phyloP scores from a whole-genome alignment of 2,329 filamentous ascomycete genomes.

The Aspergillus oerlinghausenensis region DNA sequence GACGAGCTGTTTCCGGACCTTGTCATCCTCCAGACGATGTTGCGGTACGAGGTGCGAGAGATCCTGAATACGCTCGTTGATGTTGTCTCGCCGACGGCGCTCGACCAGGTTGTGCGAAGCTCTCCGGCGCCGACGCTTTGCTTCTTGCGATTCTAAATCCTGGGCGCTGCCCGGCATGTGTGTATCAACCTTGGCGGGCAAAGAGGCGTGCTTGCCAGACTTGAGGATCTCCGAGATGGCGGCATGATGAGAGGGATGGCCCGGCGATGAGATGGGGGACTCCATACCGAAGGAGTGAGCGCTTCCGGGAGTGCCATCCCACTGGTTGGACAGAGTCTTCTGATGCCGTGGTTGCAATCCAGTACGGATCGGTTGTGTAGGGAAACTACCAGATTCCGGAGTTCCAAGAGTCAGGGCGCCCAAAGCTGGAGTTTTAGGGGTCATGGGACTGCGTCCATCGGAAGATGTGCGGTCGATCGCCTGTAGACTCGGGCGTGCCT shows the following conservation, averaged over 20 bases:
- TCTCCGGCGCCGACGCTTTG: conserved; percentile 82
- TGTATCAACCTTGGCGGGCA: conserved; percentile 76
- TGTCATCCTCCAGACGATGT: conserved; percentile 93
- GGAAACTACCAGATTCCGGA: conserved; percentile 68
- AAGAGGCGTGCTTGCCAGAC: conserved; percentile 74
- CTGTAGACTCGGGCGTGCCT: conserved; percentile 58
- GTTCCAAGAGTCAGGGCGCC: conserved; percentile 67
- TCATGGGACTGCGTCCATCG: conserved; percentile 73
- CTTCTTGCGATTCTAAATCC: conserved; percentile 75
- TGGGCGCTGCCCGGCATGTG: conserved; percentile 38
- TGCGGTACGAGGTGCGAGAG: conserved; percentile 87
- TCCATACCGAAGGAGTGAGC: conserved; percentile 74
- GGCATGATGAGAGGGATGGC: conserved; percentile 51
- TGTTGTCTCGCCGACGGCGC: conserved; percentile 90
- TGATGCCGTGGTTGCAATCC: conserved; percentile 62
- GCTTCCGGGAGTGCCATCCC: conserved; percentile 82
- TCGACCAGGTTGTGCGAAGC: conserved; percentile 97
- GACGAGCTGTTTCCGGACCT: conserved; percentile 88
- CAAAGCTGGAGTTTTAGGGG: conserved; percentile 77
- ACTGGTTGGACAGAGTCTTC: conserved; percentile 81
- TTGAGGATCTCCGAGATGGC: conserved; percentile 88
- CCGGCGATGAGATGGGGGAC: conserved; percentile 81
- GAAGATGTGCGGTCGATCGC: conserved; percentile 69
- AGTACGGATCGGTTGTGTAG: conserved; percentile 72
- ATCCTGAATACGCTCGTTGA: conserved; percentile 97